These are phyloP conservation scores for Scheffersomyces ergatensis DNA, from an alignment of 805 yeast species.

Conservation along the genomic window DNA sequence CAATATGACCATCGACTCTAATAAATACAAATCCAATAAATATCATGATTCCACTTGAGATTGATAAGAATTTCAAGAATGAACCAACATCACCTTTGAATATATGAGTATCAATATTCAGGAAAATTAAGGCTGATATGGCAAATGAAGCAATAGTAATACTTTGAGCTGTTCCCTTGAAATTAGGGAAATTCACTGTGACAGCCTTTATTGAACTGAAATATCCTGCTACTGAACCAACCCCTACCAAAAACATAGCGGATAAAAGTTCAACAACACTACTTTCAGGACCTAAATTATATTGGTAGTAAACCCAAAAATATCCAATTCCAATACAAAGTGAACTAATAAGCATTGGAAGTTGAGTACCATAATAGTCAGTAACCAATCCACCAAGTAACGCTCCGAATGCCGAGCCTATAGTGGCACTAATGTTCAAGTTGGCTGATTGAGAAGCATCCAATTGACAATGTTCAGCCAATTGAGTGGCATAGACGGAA, in stretches of 20 bases:
- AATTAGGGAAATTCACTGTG: constrained; percentile 27
- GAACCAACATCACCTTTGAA: constrained; percentile 19
- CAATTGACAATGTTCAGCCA: constrained; percentile 27
- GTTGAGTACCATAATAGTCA: constrained; percentile 31
- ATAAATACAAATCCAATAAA: constrained; percentile 28
- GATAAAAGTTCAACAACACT: constrained; percentile 11
- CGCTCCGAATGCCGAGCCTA: constrained; percentile 34
- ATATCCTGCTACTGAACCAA: constrained; percentile 32
- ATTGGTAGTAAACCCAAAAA: constrained; percentile 22
- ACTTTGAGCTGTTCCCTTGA: constrained; percentile 35
- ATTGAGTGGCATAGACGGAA: constrained; percentile 30
- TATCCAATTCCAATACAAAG: constrained; percentile 24
- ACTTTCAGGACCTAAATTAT: constrained; percentile 15
- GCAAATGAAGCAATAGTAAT: constrained; percentile 36
- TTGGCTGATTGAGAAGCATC: constrained; percentile 26
- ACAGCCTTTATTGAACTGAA: constrained; percentile 34
- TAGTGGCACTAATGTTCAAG: constrained; percentile 27
- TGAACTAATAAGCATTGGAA: constrained; percentile 28
- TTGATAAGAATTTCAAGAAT: constrained; percentile 22
- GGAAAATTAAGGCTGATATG: constrained; percentile 27
- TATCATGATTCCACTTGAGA: constrained; percentile 20
- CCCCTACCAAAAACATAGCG: constrained; percentile 30
- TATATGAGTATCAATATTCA: constrained; percentile 16
- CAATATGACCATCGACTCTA: constrained; percentile 25
- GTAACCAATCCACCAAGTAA: constrained; percentile 29